These are phyloP conservation scores for Colletotrichum sp. DNA, from an alignment of 2,329 filamentous ascomycete species.

Conservation along the genomic window DNA sequence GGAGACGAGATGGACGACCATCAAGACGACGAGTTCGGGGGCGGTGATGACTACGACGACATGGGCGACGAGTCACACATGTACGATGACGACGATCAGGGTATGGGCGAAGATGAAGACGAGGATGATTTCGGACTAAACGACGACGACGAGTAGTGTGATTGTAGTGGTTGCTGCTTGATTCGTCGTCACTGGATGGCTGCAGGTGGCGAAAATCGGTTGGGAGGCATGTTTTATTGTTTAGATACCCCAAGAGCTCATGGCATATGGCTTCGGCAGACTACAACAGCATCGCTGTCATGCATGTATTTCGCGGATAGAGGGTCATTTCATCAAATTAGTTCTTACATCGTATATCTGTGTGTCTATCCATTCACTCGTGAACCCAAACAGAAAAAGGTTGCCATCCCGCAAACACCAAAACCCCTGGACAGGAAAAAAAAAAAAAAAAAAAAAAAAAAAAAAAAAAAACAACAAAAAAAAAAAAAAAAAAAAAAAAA, in stretches of 20 bases:
- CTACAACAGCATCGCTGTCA: background rate
- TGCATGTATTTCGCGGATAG: background rate
- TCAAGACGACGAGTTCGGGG: slow-evolving; percentile 34
- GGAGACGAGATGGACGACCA: slow-evolving; percentile 24
- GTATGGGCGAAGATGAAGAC: slow-evolving; percentile 12
- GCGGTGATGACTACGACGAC: slow-evolving; percentile 38
- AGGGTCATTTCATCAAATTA: background rate
- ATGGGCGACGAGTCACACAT: slow-evolving; percentile 30
- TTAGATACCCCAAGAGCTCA: slow-evolving; percentile 10
- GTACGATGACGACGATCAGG: slow-evolving; percentile 19
- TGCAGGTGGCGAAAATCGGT: background rate
- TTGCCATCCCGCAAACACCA: background rate
- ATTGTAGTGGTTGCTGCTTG: background rate
- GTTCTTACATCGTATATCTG: background rate
- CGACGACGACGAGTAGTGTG: slow-evolving; percentile 11
- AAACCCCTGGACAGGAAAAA: background rate
- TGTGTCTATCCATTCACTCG: background rate
- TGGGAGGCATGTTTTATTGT: background rate
- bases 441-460: background rate
- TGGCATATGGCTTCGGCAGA: background rate
- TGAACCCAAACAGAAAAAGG: background rate
- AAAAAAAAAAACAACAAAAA: background rate
- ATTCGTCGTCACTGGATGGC: background rate
- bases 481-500: too few species aligned
- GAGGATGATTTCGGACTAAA: slow-evolving; percentile 15